Evolutionary conservation across 768 basidiomycete species (phyloP).

Genomic region (Russula virescens): DNA sequence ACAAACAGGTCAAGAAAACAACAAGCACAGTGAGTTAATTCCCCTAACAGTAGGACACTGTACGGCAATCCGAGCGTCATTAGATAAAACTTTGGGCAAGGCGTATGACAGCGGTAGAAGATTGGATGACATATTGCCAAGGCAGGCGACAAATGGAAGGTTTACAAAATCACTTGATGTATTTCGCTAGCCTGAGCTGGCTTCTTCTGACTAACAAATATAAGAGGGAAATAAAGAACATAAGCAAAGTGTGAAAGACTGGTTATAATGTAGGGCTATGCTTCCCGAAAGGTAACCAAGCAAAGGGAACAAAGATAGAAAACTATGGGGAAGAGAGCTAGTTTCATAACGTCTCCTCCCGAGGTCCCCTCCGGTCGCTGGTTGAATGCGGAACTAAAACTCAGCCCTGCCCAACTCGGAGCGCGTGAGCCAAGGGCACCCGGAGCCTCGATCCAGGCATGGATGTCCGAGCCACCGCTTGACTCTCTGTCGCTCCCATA

Average conservation of each 20-base stretch:
- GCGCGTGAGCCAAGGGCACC: conserved; percentile 11
- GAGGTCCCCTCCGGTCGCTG: conserved; percentile 27
- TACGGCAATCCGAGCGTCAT: no score
- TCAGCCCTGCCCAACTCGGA: conserved; percentile 31
- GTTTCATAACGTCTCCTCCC: conserved; percentile 26
- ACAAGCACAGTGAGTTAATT: no score
- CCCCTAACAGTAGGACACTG: no score
- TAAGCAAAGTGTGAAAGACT: not conserved
- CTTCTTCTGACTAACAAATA: not conserved
- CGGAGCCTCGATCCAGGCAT: conserved; percentile 15
- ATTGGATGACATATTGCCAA: no score
- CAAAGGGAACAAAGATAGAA: no score
- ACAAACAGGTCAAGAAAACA: no score
- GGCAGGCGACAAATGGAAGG: no score
- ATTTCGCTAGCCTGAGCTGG: not conserved
- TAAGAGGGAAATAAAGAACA: not conserved
- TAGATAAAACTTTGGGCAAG: no score
- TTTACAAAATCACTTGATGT: not conserved
- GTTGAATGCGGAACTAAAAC: conserved; percentile 39
- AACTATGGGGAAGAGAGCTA: no score
- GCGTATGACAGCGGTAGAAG: no score
- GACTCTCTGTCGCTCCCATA: conserved; percentile 7
- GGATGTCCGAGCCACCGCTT: conserved; percentile 25
- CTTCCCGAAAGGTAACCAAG: no score
- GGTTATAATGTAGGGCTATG: not conserved